Evolutionary conservation across 495 filamentous ascomycete species (phyloP), one percentile per base, ranked within the genome.

Genomic region (Letharia columbiana): DNA sequence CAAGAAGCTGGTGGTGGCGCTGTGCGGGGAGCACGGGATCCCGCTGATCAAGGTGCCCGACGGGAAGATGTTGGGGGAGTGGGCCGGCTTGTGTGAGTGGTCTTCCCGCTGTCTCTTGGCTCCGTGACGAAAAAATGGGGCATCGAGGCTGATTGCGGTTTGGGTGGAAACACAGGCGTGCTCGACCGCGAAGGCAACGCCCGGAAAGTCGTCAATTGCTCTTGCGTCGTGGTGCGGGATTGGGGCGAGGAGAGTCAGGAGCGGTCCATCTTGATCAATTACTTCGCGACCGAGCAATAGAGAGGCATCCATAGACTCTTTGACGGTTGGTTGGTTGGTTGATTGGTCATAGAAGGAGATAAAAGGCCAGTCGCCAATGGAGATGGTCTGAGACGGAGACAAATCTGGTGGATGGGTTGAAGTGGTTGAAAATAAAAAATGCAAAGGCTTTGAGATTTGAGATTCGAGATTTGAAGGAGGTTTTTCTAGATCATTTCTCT

Each of bases 151-250:
- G 11, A 65, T 28, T 28, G 23, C 23, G 23, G 23, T 28, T 28
- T 1, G 23, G 17, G 2, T 9, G 59, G 58, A 41, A 4, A 12
- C 66, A 63, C 68, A 98, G 93, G 93, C 81, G 91, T 95, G 73
- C 87, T 98, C 75, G 94, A 98, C 82, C 92, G 94, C 76, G 94
- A 98, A 83, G 94, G 94, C 76, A 98, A 98, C 80, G 91, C 94
- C 68, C 89, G 94, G 79, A 98, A 98, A 86, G 95, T 98, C 70
- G 94, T 98, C 80, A 98, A 98, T 87, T 98, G 94, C 90, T 97
- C 93, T 74, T 97, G 94, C 84, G 94, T 97, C 73, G 94, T 98
- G 63, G 94, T 98, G 70, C 89, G 91, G 83, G 92, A 98, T 77
- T 98, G 94, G 94, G 94, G 94, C 84, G 93, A 97, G 85, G 94